Evolutionary conservation across 768 basidiomycete genomes (phyloP).

Genomic region (Megacollybia marginata): DNA sequence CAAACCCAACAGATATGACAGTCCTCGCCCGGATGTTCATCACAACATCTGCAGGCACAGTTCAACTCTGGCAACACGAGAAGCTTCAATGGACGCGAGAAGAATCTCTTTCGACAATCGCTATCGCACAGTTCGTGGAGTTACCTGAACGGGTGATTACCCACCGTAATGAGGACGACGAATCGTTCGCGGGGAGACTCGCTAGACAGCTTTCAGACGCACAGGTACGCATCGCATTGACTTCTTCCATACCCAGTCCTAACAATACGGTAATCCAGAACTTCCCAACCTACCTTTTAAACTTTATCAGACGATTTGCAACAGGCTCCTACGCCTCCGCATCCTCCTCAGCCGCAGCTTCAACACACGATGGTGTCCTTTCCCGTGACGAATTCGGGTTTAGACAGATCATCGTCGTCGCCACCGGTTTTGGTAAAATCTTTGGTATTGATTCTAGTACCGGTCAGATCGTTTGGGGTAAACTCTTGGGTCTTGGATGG

Average conservation of each 20-base stretch:
- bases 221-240: too few relatives aligned
- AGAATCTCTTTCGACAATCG: constrained; percentile 63
- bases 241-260: too few relatives aligned
- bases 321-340: constrained; percentile 58
- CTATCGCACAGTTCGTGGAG: constrained; percentile 65
- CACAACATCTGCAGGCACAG: constrained; percentile 67
- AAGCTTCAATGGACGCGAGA: constrained; percentile 70
- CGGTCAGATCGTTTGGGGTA: constrained; percentile 76
- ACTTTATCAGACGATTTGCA: constrained; percentile 65
- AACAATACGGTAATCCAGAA: constrained; percentile 37
- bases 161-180: constrained; percentile 26
- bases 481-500: constrained; percentile 66
- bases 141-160: constrained; percentile 52
- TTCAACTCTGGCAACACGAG: constrained; percentile 67
- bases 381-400: constrained; percentile 80
- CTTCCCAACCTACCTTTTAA: constrained; percentile 60
- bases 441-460: constrained; percentile 78
- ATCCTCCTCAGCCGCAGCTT: constrained; percentile 23
- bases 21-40: constrained; percentile 40
- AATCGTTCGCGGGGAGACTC: constrained; percentile 44
- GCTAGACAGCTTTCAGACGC: constrained; percentile 51
- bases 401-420: constrained; percentile 71
- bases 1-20: constrained; percentile 26
- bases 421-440: constrained; percentile 65
- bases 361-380: constrained; percentile 14